Evolutionary conservation across 495 filamentous ascomycete species (phyloP), one percentile per base, ranked within the genome.

Genomic region (Sordaria brevicollis): DNA sequence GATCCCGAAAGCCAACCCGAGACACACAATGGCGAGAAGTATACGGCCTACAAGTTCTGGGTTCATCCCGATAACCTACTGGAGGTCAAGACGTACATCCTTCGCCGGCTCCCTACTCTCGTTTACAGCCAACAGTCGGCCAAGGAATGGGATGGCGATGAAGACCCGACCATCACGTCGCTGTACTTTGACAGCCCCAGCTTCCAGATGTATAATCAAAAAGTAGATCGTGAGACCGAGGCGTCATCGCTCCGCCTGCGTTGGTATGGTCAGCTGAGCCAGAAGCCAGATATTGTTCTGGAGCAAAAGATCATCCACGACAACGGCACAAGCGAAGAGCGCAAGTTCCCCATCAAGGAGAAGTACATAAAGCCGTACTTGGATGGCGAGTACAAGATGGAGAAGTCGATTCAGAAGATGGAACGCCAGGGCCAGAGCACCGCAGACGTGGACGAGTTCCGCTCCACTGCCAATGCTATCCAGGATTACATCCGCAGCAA

Each of bases 11-110:
- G 75, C 71, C 76, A 77, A 72, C 75, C 78, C 66, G 81, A 79
- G 69, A 81, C 80, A 41, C 83, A 82, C 71, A 85, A 86, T 66
- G 85, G 85, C 31, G 85, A 94, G 74, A 85, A 85, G 68, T 98
- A 96, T 77, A 91, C 87, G n/a, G 92, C 93, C 31, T 89, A 95
- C 80, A 99, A 98, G 83, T 99, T 97, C 82, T 99, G 96, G 95
- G 90, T 99, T 15, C 95, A 99, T 76, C 83, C 87, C 1, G 95
- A 98, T 73, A 98, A 99, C 77, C 83, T 98, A 13, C 87, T 98
- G 66, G 95, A 99, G 81, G 92, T 97, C 71, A 97, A 97, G 83
- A 97, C 95, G 13, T 89, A 90, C 68, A 95, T 99, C 69, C 86
- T 98, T 6, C 91, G 95, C 57, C 92, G 91, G 43, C 85, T 99